Evolutionary conservation across 1,139 yeast species (phyloP).

Genomic region (Kodamaea sp.): DNA sequence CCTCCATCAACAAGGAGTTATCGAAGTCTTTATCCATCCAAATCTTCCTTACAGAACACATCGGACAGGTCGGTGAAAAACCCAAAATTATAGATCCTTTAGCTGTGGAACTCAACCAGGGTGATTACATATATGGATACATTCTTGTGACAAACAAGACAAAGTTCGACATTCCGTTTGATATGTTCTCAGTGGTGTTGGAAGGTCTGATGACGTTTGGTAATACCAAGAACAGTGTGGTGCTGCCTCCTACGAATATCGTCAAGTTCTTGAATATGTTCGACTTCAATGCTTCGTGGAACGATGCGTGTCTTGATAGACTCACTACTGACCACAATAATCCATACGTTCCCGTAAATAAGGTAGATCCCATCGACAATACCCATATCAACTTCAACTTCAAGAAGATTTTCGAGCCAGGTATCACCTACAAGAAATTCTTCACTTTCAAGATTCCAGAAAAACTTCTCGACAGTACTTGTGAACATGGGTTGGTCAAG

Average conservation of each 20-base stretch:
- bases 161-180: conserved; percentile 33
- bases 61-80: conserved; percentile 31
- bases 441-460: conserved; percentile 43
- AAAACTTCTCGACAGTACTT: conserved; percentile 36
- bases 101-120: conserved; percentile 36
- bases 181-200: conserved; percentile 41
- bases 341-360: conserved; percentile 23
- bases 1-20: conserved; percentile 30
- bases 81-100: conserved; percentile 34
- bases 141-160: conserved; percentile 37
- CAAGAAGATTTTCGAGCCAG: conserved; percentile 32
- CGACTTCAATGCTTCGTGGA: conserved; percentile 46
- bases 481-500: conserved; percentile 37
- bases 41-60: conserved; percentile 31
- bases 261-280: conserved; percentile 38
- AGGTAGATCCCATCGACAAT: conserved; percentile 35
- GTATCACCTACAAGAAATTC: conserved; percentile 39
- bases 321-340: conserved; percentile 29
- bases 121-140: conserved; percentile 42
- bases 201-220: conserved; percentile 37
- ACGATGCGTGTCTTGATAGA: conserved; percentile 37
- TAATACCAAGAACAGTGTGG: conserved; percentile 17
- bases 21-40: conserved; percentile 30
- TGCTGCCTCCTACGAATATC: conserved; percentile 19
- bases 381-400: conserved; percentile 29